Conservation (phyloP, 2,329 filamentous ascomycete species). For the Thelonectria rubi region DNA sequence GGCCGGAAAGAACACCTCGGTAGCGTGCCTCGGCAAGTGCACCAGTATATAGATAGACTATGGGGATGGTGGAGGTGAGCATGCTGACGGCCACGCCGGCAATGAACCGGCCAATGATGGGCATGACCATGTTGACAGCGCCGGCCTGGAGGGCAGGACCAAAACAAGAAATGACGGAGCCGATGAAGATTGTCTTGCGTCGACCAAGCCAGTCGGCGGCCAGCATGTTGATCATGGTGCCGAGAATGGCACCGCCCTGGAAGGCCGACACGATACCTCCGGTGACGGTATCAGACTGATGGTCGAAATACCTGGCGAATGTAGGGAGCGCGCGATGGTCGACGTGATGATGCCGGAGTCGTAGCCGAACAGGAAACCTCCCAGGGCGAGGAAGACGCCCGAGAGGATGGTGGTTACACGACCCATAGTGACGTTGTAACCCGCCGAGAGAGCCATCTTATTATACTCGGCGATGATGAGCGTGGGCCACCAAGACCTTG, state of each 20-base stretch:
- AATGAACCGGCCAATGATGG: slow-evolving; percentile 60
- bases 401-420: slow-evolving; percentile 38
- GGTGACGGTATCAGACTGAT: slow-evolving; percentile 43
- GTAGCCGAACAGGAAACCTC: slow-evolving; percentile 53
- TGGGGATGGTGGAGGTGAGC: slow-evolving; percentile 56
- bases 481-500: no score
- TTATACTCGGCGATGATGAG: no score
- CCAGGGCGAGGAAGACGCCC: slow-evolving; percentile 40
- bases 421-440: no score
- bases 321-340: slow-evolving; percentile 39
- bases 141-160: slow-evolving; percentile 47
- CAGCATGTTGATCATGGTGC: slow-evolving; percentile 43
- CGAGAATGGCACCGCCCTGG: slow-evolving; percentile 41
- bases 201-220: slow-evolving; percentile 45
- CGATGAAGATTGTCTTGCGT: slow-evolving; percentile 43
- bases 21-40: no score
- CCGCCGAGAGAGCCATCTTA: no score
- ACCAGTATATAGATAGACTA: slow-evolving; percentile 51
- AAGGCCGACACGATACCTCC: slow-evolving; percentile 43
- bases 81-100: slow-evolving; percentile 59
- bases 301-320: slow-evolving; percentile 53
- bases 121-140: slow-evolving; percentile 48
- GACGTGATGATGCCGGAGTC: slow-evolving; percentile 57
- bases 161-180: slow-evolving; percentile 42
- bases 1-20: slow-evolving; percentile 51